Evolutionary conservation across 202 grass and related monocot genomes (phyloP).

Genomic region (Zoysia matrella): DNA sequence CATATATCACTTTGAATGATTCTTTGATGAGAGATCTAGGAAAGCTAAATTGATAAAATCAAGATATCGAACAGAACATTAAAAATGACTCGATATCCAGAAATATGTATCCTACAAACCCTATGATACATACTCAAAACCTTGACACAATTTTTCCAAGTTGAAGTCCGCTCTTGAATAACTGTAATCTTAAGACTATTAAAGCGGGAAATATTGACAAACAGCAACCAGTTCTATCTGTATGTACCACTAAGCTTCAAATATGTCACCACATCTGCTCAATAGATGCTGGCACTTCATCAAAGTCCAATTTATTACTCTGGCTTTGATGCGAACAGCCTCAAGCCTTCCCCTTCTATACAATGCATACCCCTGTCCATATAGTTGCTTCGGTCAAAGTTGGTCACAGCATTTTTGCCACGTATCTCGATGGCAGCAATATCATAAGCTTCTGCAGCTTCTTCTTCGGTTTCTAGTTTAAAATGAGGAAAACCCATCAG

Average conservation of each 20-base stretch:
- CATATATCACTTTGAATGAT: neutral
- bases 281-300: slow-evolving; percentile 14
- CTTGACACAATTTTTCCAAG: slow-evolving; percentile 30
- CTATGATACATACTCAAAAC: slow-evolving; percentile 59
- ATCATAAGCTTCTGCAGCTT: slow-evolving; percentile 85
- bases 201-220: slow-evolving; percentile 49
- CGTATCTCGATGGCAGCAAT: slow-evolving; percentile 83
- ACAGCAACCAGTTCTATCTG: slow-evolving; percentile 52
- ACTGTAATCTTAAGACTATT: slow-evolving; percentile 30
- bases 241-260: slow-evolving; percentile 55
- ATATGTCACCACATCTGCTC: slow-evolving; percentile 47
- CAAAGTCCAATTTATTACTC: slow-evolving; percentile 42
- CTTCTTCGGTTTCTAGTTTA: slow-evolving; percentile 80
- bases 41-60: neutral
- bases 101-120: slow-evolving; percentile 32
- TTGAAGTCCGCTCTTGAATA: slow-evolving; percentile 28
- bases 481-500: slow-evolving; percentile 37
- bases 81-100: slow-evolving; percentile 8
- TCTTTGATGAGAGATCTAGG: neutral
- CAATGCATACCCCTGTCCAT: slow-evolving; percentile 58
- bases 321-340: slow-evolving; percentile 56
- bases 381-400: slow-evolving; percentile 91
- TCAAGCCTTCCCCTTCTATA: slow-evolving; percentile 65
- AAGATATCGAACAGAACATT: slow-evolving; percentile 14
- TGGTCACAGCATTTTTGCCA: slow-evolving; percentile 79